These are phyloP conservation scores for Suhomyces yuchorum DNA, from an alignment of 1,139 yeast genomes.

Conservation along the genomic window DNA sequence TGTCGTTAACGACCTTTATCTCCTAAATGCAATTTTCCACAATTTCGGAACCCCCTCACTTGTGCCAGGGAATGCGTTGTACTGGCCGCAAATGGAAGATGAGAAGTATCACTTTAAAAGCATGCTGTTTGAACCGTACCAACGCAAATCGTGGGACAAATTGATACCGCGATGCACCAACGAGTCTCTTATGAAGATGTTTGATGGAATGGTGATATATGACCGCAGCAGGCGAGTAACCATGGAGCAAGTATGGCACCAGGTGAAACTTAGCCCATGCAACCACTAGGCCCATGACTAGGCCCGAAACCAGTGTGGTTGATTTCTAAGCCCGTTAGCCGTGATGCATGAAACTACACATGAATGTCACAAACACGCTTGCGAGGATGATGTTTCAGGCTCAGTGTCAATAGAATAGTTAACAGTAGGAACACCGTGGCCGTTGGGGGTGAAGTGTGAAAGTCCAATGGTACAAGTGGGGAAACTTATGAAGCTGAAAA, in stretches of 20 bases:
- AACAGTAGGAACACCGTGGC: background rate
- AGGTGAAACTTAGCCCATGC: background rate
- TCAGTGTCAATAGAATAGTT: background rate
- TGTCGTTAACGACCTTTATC: conserved; percentile 60
- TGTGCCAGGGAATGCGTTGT: conserved; percentile 27
- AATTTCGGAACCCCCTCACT: conserved; percentile 67
- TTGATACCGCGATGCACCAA: conserved; percentile 34
- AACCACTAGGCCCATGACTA: background rate
- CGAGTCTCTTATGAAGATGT: conserved; percentile 18
- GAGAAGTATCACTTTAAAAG: conserved; percentile 35
- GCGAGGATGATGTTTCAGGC: background rate
- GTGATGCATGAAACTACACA: background rate
- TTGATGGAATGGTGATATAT: conserved; percentile 31
- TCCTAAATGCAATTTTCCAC: conserved; percentile 62
- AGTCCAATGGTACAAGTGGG: background rate
- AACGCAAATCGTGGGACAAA: conserved; percentile 18
- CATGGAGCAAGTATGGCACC: conserved; percentile 1
- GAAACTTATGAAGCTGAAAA: background rate
- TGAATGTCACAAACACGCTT: background rate
- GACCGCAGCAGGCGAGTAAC: conserved; percentile 17
- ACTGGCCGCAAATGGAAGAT: conserved; percentile 41
- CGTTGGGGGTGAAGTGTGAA: too few species aligned
- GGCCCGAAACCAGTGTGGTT: background rate
- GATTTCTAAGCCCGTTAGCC: background rate
- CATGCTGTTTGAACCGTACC: conserved; percentile 26